phyloP scores from a whole-genome alignment of 2,329 filamentous ascomycete species.

The Epichloe gansuensis region DNA sequence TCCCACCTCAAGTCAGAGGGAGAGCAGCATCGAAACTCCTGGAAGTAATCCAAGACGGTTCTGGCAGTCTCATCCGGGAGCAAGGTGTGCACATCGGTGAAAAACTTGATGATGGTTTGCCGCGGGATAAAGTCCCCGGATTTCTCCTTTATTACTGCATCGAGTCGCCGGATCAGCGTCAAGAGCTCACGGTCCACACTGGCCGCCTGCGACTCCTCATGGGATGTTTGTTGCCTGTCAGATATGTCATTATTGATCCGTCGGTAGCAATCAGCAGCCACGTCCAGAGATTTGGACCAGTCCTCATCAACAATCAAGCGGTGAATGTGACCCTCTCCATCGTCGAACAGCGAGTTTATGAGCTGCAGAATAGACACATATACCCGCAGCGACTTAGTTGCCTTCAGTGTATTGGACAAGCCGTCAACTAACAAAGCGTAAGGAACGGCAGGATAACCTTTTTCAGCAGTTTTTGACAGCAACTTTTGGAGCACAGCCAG shows the following conservation, averaged over 20 bases:
- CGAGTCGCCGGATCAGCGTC: constrained; percentile 34
- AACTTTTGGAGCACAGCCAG: constrained; percentile 51
- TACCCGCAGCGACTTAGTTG: constrained; percentile 32
- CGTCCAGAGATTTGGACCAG: constrained; percentile 48
- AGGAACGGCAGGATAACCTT: constrained; percentile 47
- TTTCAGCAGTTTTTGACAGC: constrained; percentile 43
- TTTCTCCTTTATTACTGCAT: constrained; percentile 31
- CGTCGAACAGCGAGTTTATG: constrained; percentile 43
- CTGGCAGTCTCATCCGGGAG: constrained; percentile 52
- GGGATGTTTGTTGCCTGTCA: constrained; percentile 12
- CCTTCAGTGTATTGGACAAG: constrained; percentile 35
- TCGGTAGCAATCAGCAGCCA: constrained; percentile 42
- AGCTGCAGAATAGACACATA: constrained; percentile 35
- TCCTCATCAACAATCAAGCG: constrained; percentile 50
- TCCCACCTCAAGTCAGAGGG: constrained; percentile 60
- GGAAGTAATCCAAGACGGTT: constrained; percentile 53
- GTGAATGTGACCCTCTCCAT: constrained; percentile 38
- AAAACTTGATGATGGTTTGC: constrained; percentile 53
- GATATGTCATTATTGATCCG: constrained; percentile 13
- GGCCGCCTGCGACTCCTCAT: constrained; percentile 22
- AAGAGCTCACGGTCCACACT: constrained; percentile 30
- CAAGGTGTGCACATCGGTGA: constrained; percentile 46
- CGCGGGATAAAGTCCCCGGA: constrained; percentile 46
- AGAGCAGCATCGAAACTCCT: constrained; percentile 56
- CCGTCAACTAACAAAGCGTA: constrained; percentile 47